These are phyloP conservation scores for Aspergillus quadrilineatus DNA, from an alignment of 2,329 filamentous ascomycete genomes.

Conservation along the genomic window DNA sequence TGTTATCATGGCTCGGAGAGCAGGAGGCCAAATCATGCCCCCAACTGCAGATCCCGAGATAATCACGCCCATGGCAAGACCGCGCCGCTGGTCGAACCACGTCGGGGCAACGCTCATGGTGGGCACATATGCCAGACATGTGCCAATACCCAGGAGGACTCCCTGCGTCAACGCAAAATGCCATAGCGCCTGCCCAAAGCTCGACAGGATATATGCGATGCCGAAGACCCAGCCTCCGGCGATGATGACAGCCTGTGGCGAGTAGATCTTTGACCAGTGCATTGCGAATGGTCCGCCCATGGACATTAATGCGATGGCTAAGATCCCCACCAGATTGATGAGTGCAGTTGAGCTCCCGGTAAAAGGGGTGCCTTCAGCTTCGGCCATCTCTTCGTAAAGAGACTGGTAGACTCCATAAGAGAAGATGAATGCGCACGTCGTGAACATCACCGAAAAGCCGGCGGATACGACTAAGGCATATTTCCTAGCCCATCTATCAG, in stretches of 20 bases:
- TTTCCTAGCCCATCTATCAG: constrained; percentile 2
- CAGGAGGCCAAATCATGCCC: constrained; percentile 41
- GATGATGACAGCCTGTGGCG: constrained; percentile 33
- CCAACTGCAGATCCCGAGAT: constrained; percentile 42
- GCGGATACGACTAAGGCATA: constrained; percentile 21
- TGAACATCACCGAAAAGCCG: constrained; percentile 35
- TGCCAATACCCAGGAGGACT: constrained; percentile 39
- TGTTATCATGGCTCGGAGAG: constrained; percentile 32
- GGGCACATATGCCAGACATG: constrained; percentile 41
- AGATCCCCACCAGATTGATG: constrained; percentile 42
- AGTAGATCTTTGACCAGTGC: constrained; percentile 37
- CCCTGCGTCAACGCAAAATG: constrained; percentile 39
- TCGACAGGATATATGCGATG: constrained; percentile 35
- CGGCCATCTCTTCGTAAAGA: constrained; percentile 39
- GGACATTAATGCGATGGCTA: constrained; percentile 40
- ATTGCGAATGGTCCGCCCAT: constrained; percentile 38
- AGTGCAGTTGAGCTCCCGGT: constrained; percentile 33
- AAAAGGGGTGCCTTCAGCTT: constrained; percentile 32
- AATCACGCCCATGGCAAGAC: constrained; percentile 43
- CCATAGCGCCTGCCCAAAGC: constrained; percentile 36
- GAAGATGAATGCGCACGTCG: constrained; percentile 41
- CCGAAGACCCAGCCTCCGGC: constrained; percentile 37
- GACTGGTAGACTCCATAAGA: constrained; percentile 45
- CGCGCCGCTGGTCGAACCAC: constrained; percentile 40
- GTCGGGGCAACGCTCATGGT: constrained; percentile 41